Evolutionary conservation across 164 flowering plant species (phyloP).

Genomic region (Malania oleifera): DNA sequence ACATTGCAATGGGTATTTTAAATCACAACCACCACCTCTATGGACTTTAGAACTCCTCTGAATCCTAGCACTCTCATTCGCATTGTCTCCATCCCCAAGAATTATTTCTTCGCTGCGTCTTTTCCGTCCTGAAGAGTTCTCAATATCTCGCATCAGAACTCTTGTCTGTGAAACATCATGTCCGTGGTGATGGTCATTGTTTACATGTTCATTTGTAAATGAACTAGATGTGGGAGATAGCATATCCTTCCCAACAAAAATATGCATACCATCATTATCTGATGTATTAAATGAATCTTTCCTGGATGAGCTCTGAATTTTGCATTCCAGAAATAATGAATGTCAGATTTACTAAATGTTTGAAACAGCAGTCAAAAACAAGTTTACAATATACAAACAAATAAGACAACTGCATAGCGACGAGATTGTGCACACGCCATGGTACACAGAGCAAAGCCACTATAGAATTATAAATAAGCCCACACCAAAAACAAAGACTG

Average conservation of each 20-base stretch:
- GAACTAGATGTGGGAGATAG: slow-evolving; percentile 17
- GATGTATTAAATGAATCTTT: slow-evolving; percentile 17
- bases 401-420: background rate
- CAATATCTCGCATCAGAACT: slow-evolving; percentile 12
- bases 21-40: slow-evolving; percentile 19
- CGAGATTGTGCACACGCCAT: background rate
- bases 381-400: background rate
- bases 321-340: slow-evolving; percentile 19
- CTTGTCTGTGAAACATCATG: background rate
- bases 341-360: background rate
- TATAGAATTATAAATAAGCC: background rate
- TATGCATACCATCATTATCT: slow-evolving; percentile 7
- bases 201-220: slow-evolving; percentile 6
- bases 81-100: slow-evolving; percentile 17
- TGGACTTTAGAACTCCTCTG: slow-evolving; percentile 32
- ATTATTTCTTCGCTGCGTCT: slow-evolving; percentile 28
- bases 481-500: background rate
- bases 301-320: background rate
- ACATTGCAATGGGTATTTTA: slow-evolving; percentile 14
- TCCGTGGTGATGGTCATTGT: slow-evolving; percentile 7
- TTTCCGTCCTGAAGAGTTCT: slow-evolving; percentile 28
- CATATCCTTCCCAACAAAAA: slow-evolving; percentile 9
- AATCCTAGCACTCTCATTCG: slow-evolving; percentile 13
- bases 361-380: slow-evolving; percentile 1
- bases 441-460: background rate